These are phyloP conservation scores for Biscogniauxia marginata DNA, from an alignment of 2,329 filamentous ascomycete species.

Conservation along the genomic window DNA sequence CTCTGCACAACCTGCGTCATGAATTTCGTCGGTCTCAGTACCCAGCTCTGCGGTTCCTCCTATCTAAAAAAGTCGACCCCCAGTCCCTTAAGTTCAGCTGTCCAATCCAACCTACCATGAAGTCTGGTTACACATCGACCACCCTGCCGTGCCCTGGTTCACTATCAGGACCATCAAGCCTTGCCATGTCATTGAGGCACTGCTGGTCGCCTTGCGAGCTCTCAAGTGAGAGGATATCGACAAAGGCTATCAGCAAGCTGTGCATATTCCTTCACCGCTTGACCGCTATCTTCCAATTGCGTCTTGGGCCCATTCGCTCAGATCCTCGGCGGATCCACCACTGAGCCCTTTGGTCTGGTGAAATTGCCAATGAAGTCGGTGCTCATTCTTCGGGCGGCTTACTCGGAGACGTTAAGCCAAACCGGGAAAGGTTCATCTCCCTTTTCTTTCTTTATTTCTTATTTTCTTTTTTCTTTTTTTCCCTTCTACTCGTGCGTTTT, in stretches of 20 bases:
- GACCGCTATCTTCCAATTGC: constrained; percentile 25
- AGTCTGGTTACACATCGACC: constrained; percentile 8
- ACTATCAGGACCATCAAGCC: constrained; percentile 13
- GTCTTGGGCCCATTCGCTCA: constrained; percentile 27
- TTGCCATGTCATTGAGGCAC: constrained; percentile 5
- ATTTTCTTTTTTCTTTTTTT: constrained; percentile 3
- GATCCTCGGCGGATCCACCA: constrained; percentile 30
- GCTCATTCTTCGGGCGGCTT: constrained; percentile 23
- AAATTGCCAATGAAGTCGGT: constrained; percentile 22
- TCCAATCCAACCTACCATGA: constrained; percentile 22
- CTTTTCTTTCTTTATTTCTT: constrained; percentile 20
- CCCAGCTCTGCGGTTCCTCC: constrained; percentile 28
- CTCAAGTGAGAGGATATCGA: constrained; percentile 1
- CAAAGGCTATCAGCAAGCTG: constrained; percentile 19
- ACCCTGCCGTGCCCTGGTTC: constrained; percentile 12
- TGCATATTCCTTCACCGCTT: constrained; percentile 33
- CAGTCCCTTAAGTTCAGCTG: constrained; percentile 20
- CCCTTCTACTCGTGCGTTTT: constrained; percentile 1
- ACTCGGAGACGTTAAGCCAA: constrained; percentile 23
- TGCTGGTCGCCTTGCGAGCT: neutral
- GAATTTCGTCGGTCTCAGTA: constrained; percentile 18
- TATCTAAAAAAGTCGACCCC: constrained; percentile 15
- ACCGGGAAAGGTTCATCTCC: constrained; percentile 24
- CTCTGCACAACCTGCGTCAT: constrained; percentile 32
- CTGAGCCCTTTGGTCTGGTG: constrained; percentile 27